These are phyloP conservation scores for Metschnikowia henanensis DNA, from an alignment of 805 yeast genomes.

Conservation along the genomic window DNA sequence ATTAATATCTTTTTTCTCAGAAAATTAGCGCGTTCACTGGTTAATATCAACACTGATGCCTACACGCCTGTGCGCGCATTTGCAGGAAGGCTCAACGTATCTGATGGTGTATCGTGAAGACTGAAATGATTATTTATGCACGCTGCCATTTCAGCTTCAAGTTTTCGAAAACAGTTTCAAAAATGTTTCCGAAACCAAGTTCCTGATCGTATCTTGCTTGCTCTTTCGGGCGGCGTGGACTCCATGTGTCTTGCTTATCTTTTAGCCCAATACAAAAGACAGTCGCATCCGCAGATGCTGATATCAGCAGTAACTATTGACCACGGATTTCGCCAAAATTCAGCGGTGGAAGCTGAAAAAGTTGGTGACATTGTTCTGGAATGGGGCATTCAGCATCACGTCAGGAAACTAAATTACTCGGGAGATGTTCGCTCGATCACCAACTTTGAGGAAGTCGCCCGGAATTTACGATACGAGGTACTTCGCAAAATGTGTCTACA, in stretches of 20 bases:
- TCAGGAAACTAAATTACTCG: constrained; percentile 26
- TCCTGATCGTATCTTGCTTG: constrained; percentile 45
- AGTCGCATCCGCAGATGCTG: constrained; percentile 26
- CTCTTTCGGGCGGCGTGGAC: constrained; percentile 82
- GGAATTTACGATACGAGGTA: constrained; percentile 50
- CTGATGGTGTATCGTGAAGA: too few relatives aligned
- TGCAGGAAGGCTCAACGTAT: too few relatives aligned
- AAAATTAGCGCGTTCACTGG: too few relatives aligned
- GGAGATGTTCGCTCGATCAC: constrained; percentile 30
- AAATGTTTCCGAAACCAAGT: constrained; percentile 13
- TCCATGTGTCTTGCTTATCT: constrained; percentile 68
- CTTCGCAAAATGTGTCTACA: constrained; percentile 42
- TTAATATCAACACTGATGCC: too few relatives aligned
- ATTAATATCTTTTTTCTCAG: too few relatives aligned
- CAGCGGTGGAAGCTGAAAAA: constrained; percentile 47
- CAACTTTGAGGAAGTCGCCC: constrained; percentile 60
- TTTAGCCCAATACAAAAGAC: constrained; percentile 36
- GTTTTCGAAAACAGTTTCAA: constrained; percentile 8
- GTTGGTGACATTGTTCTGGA: constrained; percentile 33
- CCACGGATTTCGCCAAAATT: constrained; percentile 54
- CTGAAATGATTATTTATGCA: too few relatives aligned
- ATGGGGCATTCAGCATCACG: constrained; percentile 38
- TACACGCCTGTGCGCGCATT: too few relatives aligned
- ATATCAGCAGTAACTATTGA: constrained; percentile 65
- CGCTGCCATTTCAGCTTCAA: constrained; percentile 1